Base-by-base conservation (phyloP, 371 early-diverging fungal species). In the Rhizomucor pusillus region DNA sequence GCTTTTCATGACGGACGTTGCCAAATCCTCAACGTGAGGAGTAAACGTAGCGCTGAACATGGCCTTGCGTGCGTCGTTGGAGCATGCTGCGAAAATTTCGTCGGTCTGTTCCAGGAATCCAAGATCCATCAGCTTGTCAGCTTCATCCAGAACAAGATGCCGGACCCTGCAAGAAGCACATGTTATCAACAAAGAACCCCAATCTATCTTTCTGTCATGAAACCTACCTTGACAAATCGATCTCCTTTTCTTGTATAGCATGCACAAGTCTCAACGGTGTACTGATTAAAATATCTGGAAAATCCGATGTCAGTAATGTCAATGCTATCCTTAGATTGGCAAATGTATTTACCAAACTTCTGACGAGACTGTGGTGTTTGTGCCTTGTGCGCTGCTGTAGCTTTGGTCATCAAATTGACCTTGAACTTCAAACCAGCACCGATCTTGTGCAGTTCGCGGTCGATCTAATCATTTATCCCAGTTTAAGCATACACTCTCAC, bases 41-140 rank as follows among this genome's bases (percentile, higher is more conserved):
- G 95, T 90, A 45, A 98, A 84, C 0, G 97, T 98, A 3, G 98
- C 98, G 73, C 93, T 93, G 80, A 95, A 99, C 36, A 99, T 67
- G 0, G 89, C 81, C 52, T 88, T 96, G 62, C 90, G 91, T 22
- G 94, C 77, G 7, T 66, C 70, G 2, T 79, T 52, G 5, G 92
- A 83, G 74, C 95, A 97, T 1, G 93, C 90, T 0, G 93, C 89
- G 48, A 94, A 75, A 45, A 94, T 91, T 62, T 90, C 91, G 58
- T 94, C 94, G 3, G 90, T 86, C 62, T 94, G 94, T 39, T 91
- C 91, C 67, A 94, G 63, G 69, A 95, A 97, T 45, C 94, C 98
- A 47, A 86, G 75, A 19, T 95, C 96, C 60, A 98, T 75, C 52
- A 97, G 71, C 51, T 88, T 86, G 67, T 98, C 98, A 19, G 96